Base-by-base conservation (phyloP, 2,329 filamentous ascomycete genomes). In the Monosporascus cannonballus region DNA sequence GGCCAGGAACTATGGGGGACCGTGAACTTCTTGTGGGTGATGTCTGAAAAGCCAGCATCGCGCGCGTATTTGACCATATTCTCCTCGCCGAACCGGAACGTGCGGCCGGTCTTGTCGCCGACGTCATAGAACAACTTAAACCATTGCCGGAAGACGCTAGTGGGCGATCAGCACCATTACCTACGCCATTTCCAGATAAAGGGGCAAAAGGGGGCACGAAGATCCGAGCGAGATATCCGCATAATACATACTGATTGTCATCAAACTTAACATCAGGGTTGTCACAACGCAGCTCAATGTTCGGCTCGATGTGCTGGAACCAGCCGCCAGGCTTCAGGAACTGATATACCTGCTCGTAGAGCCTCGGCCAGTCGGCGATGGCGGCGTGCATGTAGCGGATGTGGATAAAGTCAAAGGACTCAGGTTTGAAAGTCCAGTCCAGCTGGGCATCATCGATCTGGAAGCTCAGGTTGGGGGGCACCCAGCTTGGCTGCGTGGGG, bases 351-450 rank as follows among this genome's bases (percentile, higher is more conserved):
- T 64, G 52, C 20, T 25, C 30, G 50, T 56, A 58, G 11, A 63
- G 47, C 1, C 34, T 37, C 24, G 50, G 27, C 61, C 61, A 65
- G 54, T 62, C 52, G 20, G 30, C 27, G 18, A 65, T 54, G 6
- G 53, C 49, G 42, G 54, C 59, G 39, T 50, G 50, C 17, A 64
- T 42, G 46, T 57, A 56, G 25, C 59, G 55, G 25, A 61, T 46
- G 54, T 64, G 59, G 1, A 63, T 45, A 34, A 55, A 54, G 50
- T 63, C 61, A 52, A 63, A 59, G 30, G 51, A 47, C 15, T 24
- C n/a, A 2, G 45, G 50, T 5, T 45, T 37, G 48, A 56, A 58
- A 4, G 55, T 54, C 57, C 58, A 63, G 4, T 48, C 34, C 9
- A 52, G 41, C 20, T 59, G 56, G 45, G 51, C 56, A 50, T 59